These are phyloP conservation scores for Candida sanyaensis DNA, from an alignment of 1,139 yeast genomes.

Conservation along the genomic window DNA sequence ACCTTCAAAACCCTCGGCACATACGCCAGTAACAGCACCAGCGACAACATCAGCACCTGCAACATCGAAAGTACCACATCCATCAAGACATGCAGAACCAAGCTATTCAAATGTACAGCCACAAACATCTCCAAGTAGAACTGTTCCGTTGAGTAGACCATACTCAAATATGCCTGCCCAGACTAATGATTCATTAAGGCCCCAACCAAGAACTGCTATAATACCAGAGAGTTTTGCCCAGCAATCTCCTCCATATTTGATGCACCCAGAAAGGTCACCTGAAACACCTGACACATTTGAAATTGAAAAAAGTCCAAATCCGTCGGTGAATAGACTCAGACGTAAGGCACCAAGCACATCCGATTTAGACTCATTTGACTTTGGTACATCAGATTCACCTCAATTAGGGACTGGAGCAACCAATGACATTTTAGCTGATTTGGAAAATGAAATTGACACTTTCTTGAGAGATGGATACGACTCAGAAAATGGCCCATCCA, in stretches of 20 bases:
- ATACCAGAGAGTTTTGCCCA: neutral
- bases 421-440: constrained; percentile 13
- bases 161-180: neutral
- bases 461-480: constrained; percentile 11
- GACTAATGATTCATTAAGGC: constrained; percentile 2
- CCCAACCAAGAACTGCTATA: constrained; percentile 4
- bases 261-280: neutral
- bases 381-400: constrained; percentile 7
- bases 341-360: constrained; percentile 26
- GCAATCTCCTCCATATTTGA: constrained; percentile 4
- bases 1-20: constrained; percentile 1
- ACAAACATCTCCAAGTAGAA: neutral
- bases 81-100: neutral
- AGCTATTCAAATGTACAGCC: neutral
- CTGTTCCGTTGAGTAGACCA: neutral
- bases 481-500: neutral
- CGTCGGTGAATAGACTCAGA: constrained; percentile 8
- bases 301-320: constrained; percentile 3
- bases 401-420: constrained; percentile 7
- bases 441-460: constrained; percentile 16
- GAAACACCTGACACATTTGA: neutral
- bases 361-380: constrained; percentile 13
- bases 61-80: neutral
- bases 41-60: neutral
- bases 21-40: neutral